Conservation (phyloP, 176 grass and related monocot species). For the Avena atlantica region DNA sequence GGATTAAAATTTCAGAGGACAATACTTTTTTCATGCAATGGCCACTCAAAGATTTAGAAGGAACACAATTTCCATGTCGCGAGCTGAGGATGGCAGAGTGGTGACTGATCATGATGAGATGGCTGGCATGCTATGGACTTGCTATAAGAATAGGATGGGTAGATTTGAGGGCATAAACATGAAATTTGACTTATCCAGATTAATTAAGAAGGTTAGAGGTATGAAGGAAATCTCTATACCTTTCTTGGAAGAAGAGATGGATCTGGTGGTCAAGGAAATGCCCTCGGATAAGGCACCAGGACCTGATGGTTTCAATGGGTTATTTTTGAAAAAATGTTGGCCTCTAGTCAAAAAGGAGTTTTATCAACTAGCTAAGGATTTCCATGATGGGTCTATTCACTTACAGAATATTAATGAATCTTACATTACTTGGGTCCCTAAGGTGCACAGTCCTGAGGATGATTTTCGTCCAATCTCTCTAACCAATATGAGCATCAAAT, state of each 20-base stretch:
- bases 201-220: no score
- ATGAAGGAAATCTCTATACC: no score
- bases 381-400: background rate
- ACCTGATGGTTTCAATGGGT: background rate
- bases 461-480: background rate
- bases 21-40: background rate
- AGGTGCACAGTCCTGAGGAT: background rate
- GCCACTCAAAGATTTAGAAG: background rate
- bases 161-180: no score
- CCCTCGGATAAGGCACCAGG: background rate
- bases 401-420: background rate
- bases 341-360: no score
- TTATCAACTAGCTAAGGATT: background rate
- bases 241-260: background rate
- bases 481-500: background rate
- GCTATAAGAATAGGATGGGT: no score
- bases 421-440: background rate
- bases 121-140: no score
- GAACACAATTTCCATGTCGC: no score
- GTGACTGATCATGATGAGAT: no score
- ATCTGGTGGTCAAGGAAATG: background rate
- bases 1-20: background rate
- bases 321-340: background rate
- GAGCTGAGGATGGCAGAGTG: no score
- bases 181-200: no score